Evolutionary conservation across 1,139 yeast genomes (phyloP).

Genomic region (Hemisphaericaspora xylofermentans): DNA sequence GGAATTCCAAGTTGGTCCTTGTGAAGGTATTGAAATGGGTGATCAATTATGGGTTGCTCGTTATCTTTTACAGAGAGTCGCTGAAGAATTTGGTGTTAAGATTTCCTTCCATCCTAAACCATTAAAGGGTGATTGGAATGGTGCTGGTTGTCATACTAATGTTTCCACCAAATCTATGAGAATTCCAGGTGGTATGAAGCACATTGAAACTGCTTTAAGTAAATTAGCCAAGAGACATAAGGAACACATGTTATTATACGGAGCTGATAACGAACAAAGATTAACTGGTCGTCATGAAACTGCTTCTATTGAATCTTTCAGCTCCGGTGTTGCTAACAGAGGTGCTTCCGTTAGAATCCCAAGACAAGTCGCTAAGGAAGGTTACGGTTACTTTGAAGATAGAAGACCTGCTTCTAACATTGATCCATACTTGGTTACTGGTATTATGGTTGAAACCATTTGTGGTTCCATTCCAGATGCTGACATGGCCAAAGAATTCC

Average conservation of each 20-base stretch:
- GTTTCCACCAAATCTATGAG: constrained; percentile 93
- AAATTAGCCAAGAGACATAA: constrained; percentile 94
- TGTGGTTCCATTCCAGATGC: constrained; percentile 95
- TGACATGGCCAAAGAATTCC: constrained; percentile 87
- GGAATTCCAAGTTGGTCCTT: constrained; percentile 99
- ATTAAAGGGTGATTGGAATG: constrained; percentile 98
- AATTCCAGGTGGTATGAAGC: constrained; percentile 92
- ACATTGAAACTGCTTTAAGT: constrained; percentile 87
- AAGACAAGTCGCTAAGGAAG: constrained; percentile 97
- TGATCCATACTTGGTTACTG: constrained; percentile 97
- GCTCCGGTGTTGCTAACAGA: constrained; percentile 99
- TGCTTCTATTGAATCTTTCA: constrained; percentile 86
- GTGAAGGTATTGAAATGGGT: constrained; percentile 94
- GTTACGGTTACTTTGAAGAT: constrained; percentile 97
- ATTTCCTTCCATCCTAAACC: constrained; percentile 99
- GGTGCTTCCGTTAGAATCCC: constrained; percentile 99
- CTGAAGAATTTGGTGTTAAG: constrained; percentile 98
- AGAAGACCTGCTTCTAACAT: constrained; percentile 99
- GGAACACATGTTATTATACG: constrained; percentile 94
- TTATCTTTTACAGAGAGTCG: constrained; percentile 88
- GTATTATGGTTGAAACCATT: constrained; percentile 95
- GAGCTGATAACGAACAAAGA: constrained; percentile 92
- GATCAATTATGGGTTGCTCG: constrained; percentile 97
- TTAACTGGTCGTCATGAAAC: constrained; percentile 98
- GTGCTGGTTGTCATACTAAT: constrained; percentile 99